A percentile compares a stretch with the other conserved stretches of the same genome.
Conservation (phyloP, 441 rosid genomes). For the Dalechampia spathulata region DNA sequence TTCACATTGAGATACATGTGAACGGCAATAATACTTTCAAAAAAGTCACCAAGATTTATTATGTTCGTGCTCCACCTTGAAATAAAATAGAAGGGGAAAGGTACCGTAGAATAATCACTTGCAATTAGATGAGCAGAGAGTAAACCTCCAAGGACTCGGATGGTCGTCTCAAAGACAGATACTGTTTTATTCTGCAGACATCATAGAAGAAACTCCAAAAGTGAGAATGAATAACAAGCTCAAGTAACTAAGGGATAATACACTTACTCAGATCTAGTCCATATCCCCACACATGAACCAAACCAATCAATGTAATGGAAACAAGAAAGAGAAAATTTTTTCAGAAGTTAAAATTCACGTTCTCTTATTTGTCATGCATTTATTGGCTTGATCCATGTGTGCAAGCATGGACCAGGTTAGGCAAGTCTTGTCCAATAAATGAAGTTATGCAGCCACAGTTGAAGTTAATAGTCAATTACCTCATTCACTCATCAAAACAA, state of each 20-base stretch:
- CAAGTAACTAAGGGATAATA: neutral
- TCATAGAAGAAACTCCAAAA: conserved; percentile 16
- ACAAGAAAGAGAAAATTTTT: no score
- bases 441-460: no score
- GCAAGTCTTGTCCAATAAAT: no score
- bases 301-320: no score
- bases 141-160: conserved; percentile 93
- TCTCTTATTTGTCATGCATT: no score
- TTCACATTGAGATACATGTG: neutral
- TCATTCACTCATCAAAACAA: neutral
- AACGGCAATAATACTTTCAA: neutral
- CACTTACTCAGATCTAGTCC: no score
- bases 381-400: no score
- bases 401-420: no score
- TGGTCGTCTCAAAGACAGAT: conserved; percentile 85
- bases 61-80: neutral
- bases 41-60: neutral
- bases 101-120: conserved; percentile 94
- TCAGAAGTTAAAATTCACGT: no score
- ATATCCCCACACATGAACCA: no score
- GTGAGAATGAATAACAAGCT: conserved; percentile 9
- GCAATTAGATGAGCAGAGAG: conserved; percentile 97
- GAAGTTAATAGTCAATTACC: neutral
- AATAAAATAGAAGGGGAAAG: conserved; percentile 4
- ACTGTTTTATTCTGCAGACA: conserved; percentile 89